Evolutionary conservation across 2,329 filamentous ascomycete genomes (phyloP), one percentile per base, ranked within the genome.

Genomic region (Ophiosphaerella korrae): DNA sequence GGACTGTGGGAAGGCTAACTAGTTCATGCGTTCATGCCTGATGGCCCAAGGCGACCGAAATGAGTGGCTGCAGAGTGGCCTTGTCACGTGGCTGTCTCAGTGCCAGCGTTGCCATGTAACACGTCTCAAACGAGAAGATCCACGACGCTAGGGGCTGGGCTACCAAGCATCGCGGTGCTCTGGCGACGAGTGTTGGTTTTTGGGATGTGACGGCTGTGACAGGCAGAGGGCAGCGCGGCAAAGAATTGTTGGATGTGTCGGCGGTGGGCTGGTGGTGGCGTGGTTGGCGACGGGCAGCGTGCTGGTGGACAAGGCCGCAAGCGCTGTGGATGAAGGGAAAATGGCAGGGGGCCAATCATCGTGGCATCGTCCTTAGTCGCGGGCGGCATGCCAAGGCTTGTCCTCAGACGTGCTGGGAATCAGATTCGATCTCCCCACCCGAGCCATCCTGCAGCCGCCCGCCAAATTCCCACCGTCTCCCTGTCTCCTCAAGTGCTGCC

Each of bases 361-460:
- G 37, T 32, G 45, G 45, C 44, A 53, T 53, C 14, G 29, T 21
- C 26, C 36, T 24, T 40, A 46, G 43, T 57, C 61, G 61, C 63
- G 45, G 53, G 52, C 26, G 5, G 55, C 50, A 52, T 50, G 67
- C 68, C 67, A 72, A 71, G 65, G 36, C 58, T 52, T 57, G 62
- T 62, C 57, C 64, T 71, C 56, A 68, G 64, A 71, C 70, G 60
- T 62, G 65, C 57, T 63, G 66, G 53, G 64, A 64, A 63, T 71
- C 69, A 73, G 69, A 71, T 58, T 67, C 58, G 59, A 53, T 62
- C 63, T 70, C 67, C 66, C 70, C 70, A 72, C 70, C 67, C 54
- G 60, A 53, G 61, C 62, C 62, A 61, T 63, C 57, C 63, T 67
- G 65, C 68, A 72, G 58, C 68, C 69, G 68, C 69, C 68, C 61